These are phyloP conservation scores for Turnera subulata DNA, from an alignment of 345 rosid species.

Conservation along the genomic window DNA sequence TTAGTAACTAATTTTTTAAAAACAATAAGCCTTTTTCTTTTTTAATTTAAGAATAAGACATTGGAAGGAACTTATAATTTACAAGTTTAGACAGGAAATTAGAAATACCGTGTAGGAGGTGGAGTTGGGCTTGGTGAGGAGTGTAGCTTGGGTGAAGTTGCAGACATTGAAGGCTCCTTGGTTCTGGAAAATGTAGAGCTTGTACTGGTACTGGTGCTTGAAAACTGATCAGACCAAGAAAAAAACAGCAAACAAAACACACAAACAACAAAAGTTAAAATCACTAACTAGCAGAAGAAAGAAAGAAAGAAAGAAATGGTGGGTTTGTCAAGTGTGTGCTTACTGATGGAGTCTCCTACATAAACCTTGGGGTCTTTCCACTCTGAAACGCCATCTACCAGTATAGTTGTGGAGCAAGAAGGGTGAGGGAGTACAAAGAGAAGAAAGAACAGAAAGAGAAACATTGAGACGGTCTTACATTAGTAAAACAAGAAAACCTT, in stretches of 20 bases:
- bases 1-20: too few species aligned
- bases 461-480: conserved; percentile 19
- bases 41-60: too few species aligned
- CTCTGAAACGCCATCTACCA: conserved; percentile 66
- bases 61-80: too few species aligned
- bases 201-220: conserved; percentile 65
- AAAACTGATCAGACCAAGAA: conserved; percentile 43
- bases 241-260: not conserved
- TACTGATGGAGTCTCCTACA: conserved; percentile 72
- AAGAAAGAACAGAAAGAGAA: conserved; percentile 26
- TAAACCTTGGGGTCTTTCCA: conserved; percentile 69
- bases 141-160: conserved; percentile 71
- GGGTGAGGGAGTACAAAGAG: conserved; percentile 32
- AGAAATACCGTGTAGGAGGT: conserved; percentile 63
- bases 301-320: not conserved
- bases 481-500: not conserved
- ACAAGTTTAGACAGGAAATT: conserved; percentile 3
- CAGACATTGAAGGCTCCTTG: conserved; percentile 73
- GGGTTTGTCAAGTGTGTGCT: conserved; percentile 21
- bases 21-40: too few species aligned
- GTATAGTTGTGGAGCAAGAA: conserved; percentile 43
- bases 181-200: conserved; percentile 81
- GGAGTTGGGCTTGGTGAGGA: conserved; percentile 67
- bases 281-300: not conserved
- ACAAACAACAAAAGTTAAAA: not conserved